A percentile compares a stretch with the other conserved stretches of the same genome.
Evolutionary conservation across 805 yeast species (phyloP).

Genomic region (Candida namnaoensis): DNA sequence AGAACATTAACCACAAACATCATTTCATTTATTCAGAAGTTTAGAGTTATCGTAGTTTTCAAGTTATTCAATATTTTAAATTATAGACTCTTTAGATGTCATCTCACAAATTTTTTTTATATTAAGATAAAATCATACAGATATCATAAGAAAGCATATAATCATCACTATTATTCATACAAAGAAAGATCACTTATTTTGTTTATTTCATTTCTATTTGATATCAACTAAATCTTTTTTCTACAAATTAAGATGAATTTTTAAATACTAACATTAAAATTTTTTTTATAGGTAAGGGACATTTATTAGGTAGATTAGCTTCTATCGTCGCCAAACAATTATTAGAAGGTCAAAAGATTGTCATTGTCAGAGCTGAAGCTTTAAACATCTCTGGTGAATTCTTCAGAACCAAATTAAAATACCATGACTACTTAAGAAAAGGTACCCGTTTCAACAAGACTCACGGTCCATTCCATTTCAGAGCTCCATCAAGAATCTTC

Average conservation of each 20-base stretch:
- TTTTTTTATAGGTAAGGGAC: constrained; percentile 73
- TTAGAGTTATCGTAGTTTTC: too few species aligned
- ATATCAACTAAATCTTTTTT: too few species aligned
- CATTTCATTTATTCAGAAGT: too few species aligned
- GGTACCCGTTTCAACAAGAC: constrained; percentile 97
- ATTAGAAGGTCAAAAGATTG: constrained; percentile 96
- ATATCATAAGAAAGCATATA: too few species aligned
- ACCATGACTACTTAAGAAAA: constrained; percentile 99
- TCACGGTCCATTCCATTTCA: constrained; percentile 99
- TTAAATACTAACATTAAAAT: constrained; percentile 11
- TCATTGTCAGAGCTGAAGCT: constrained; percentile 95
- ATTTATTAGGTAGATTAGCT: constrained; percentile 99
- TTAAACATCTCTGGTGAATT: constrained; percentile 99
- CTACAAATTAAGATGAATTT: background rate
- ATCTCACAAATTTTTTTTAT: too few species aligned
- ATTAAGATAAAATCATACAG: too few species aligned
- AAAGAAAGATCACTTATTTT: too few species aligned
- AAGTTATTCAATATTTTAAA: too few species aligned
- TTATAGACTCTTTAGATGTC: too few species aligned
- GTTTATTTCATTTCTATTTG: too few species aligned
- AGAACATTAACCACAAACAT: too few species aligned
- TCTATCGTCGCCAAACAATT: constrained; percentile 97
- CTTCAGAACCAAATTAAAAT: constrained; percentile 99
- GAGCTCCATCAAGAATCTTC: constrained; percentile 99
- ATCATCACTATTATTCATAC: too few species aligned